Evolutionary conservation across 106 monocot genomes (phyloP), one percentile per base, ranked within the genome.

Genomic region (Posidonia australis): DNA sequence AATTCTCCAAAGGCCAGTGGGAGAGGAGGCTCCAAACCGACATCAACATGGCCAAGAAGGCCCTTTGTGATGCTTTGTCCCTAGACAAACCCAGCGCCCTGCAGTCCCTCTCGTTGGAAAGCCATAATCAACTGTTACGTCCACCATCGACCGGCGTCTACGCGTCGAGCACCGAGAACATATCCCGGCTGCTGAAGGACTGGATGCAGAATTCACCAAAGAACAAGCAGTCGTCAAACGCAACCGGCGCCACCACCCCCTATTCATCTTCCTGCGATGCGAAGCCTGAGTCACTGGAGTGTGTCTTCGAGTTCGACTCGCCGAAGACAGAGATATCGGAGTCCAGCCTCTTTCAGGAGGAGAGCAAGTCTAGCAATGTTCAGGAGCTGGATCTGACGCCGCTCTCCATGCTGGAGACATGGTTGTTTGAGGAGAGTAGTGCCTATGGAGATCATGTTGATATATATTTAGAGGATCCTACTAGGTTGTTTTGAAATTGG

Each of bases 351-450:
- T 43, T 55, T 42, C 46, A 26, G 12, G 57, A 60, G 29, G 43
- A 42, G 44, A 43, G 25, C 55, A 18, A 56, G 9, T 47, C 46
- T 14, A 63, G 21, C n/a, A 4, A 49, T 48, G 47, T 62, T 32
- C 19, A 21, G 17, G 10, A 71, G 13, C 72, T 56, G 17, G 10
- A 71, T 9, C 72, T 56, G 59, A 57, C 67, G n/a, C 74, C 77
- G 0, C 44, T 80, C 32, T 80, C 67, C 13, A 54, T 78, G n/a
- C 64, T 85, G 22, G 84, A 81, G 75, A 72, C 70, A 18, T 85
- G 84, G 84, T 74, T 85, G 24, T 56, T 81, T 3, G 84, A 80
- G 7, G 85, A 85, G 44, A 25, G 46, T 13, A 2, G 70, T 7
- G 72, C 36, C 7, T 7, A 36, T 36, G 36, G 36, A 36, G 36